Evolutionary conservation across 768 basidiomycete species (phyloP), one percentile per base, ranked within the genome.

Genomic region (Lentinula lateritia): DNA sequence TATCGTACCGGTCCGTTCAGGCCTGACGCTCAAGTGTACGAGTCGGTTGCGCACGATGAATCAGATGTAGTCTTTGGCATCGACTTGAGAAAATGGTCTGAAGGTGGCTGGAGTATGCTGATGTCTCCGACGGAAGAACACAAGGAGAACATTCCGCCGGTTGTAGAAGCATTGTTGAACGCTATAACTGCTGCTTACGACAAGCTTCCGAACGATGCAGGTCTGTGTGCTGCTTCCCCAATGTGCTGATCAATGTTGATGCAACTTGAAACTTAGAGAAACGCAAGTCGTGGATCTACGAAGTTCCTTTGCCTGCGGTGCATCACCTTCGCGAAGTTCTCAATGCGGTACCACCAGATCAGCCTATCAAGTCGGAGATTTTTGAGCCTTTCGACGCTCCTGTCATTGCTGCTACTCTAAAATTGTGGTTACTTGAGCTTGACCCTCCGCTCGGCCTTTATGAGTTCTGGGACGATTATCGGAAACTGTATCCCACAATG

Each of bases 1-100:
- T 93, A 94, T 71, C 85, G 95, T 59, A 96, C 94, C 0, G 95
- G 95, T 0, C 90, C 95, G 0, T 98, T 97, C 86, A 81, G 90
- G 43, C 95, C 95, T 0, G 78, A 77, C 41, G 84, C 95, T 0
- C 92, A 93, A 58, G 77, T 95, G 9, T 98, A 93, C 73, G 93
- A 96, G 69, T 89, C 88, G 4, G 82, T 94, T 36, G 78, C 89
- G 8, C 92, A 92, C 65, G 88, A 90, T 50, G 90, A 90, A 66
- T 83, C 85, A 0, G 94, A 95, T 68, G 90, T 92, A 34, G 84
- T 92, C 9, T 97, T 96, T 70, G 95, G 95, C 10, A 89, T 95
- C 62, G 95, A 97, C 74, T 75, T 97, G 57, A 83, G 94, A 62
- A 90, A 86, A 67, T 96, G 95, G 95, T 86, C 92, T 28, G 93